These are phyloP conservation scores for Oryza longistaminata DNA, from an alignment of 176 grass and related monocot genomes.

Conservation along the genomic window DNA sequence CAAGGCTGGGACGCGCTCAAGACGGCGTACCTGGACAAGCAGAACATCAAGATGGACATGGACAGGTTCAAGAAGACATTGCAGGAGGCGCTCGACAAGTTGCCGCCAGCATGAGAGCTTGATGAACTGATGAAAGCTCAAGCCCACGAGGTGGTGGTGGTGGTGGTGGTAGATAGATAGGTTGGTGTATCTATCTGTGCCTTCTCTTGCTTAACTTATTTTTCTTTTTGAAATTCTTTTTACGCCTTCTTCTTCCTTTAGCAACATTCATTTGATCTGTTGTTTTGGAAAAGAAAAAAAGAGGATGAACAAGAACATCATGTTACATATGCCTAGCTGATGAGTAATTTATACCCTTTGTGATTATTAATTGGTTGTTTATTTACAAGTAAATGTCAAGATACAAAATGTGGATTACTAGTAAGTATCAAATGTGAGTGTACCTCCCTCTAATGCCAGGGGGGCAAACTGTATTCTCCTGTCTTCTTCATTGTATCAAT, in stretches of 20 bases:
- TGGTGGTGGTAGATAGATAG: conserved; percentile 33
- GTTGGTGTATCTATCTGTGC: conserved; percentile 54
- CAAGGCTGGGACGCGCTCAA: conserved; percentile 87
- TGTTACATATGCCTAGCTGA: conserved; percentile 9
- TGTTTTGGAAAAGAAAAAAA: conserved; percentile 50
- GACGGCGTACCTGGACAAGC: conserved; percentile 81
- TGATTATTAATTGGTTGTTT: conserved; percentile 16
- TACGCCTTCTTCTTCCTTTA: conserved; percentile 15
- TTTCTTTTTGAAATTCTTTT: conserved; percentile 13
- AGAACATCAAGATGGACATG: conserved; percentile 73
- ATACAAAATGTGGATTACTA: background rate
- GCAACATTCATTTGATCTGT: conserved; percentile 49
- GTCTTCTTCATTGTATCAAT: background rate
- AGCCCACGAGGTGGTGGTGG: background rate
- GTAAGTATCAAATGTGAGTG: background rate
- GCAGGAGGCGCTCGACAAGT: conserved; percentile 46
- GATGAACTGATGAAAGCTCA: background rate
- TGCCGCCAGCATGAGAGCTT: conserved; percentile 37
- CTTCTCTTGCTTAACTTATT: conserved; percentile 38
- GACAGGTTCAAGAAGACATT: conserved; percentile 56
- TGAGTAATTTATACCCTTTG: conserved; percentile 23
- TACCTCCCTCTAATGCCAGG: background rate
- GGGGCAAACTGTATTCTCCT: background rate
- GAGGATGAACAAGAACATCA: conserved; percentile 34
- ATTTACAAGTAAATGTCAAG: background rate